Base-by-base conservation (phyloP, 768 basidiomycete genomes). In the Phlebiopsis flavidoalba region DNA sequence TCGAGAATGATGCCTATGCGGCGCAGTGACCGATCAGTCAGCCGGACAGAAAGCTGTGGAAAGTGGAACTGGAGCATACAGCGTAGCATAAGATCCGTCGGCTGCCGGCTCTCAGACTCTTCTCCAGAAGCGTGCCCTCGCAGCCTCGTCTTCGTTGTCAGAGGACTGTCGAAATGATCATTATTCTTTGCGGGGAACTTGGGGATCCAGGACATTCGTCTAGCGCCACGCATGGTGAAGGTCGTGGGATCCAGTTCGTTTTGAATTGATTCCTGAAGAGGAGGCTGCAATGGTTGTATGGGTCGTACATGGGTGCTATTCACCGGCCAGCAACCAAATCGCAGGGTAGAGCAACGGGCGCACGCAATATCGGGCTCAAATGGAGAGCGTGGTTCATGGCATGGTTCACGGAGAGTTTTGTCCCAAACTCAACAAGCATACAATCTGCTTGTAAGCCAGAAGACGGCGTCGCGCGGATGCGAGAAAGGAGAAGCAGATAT, bases 41-140 rank as follows among this genome's bases (percentile, higher is more conserved):
- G 49, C 19, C 24, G 46, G 50, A 37, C 59, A 46, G 52, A 33
- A 26, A 21, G 15, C n/a, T 48, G 58, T 40, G 43, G 31, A 53
- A 63, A 57, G 59, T 52, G 54, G 63, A 37, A 43, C 57, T n/a
- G 58, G 63, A 55, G 83, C 91, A 77, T 71, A 95, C 95, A 96
- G 67, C 93, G 85, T 61, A 97, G 77, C 85, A 92, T 91, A 63
- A 95, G 85, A 67, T 96, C 94, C 36, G 91, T 84, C 22, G 93
- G 91, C 67, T 93, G 89, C 56, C 92, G 83, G 59, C 89, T 88
- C 71, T 91, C 83, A 93, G 87, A 61, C 90, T 87, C 65, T 89
- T 91, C 68, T 93, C 91, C 53, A 93, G 75, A 62, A 94, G 87
- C 54, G 87, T 86, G 31, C 82, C 67, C 87, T 86, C 1, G 87